Evolutionary conservation across 2,329 filamentous ascomycete species (phyloP).

Genomic region (Cladosporium sp.): DNA sequence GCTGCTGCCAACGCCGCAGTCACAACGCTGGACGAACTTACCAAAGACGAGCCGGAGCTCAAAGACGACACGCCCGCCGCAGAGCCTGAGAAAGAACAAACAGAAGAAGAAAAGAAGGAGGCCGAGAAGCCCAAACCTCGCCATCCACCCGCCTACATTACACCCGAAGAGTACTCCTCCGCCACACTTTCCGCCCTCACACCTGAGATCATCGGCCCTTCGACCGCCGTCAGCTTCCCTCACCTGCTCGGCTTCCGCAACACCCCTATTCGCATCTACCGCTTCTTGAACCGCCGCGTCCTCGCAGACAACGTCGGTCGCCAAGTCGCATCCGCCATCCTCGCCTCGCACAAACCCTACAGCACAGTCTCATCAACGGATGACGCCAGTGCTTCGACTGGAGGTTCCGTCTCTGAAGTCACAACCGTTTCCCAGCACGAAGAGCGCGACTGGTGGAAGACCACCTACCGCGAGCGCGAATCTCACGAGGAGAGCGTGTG

Average conservation of each 20-base stretch:
- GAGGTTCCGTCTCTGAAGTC: conserved; percentile 56
- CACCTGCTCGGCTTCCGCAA: conserved; percentile 91
- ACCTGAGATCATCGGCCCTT: conserved; percentile 72
- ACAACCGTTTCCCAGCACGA: conserved; percentile 66
- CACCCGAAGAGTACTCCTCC: conserved; percentile 68
- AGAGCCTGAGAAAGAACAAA: conserved; percentile 32
- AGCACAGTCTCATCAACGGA: conserved; percentile 28
- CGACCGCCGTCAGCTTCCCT: conserved; percentile 72
- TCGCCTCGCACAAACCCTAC: conserved; percentile 57
- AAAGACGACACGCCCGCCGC: conserved; percentile 31
- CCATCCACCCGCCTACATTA: conserved; percentile 73
- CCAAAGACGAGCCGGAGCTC: conserved; percentile 19
- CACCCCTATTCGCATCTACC: conserved; percentile 80
- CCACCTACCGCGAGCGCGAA: conserved; percentile 57
- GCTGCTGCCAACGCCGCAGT: conserved; percentile 27
- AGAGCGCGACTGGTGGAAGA: conserved; percentile 82
- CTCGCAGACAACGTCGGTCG: conserved; percentile 88
- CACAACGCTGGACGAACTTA: conserved; percentile 9
- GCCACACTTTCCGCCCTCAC: conserved; percentile 64
- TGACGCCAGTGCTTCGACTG: conserved; percentile 28
- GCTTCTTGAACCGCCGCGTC: conserved; percentile 80
- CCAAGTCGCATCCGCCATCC: conserved; percentile 81
- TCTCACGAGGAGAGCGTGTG: conserved; percentile 64
- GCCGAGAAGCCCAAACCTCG: conserved; percentile 49
- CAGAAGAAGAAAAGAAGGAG: conserved; percentile 44